Evolutionary conservation across 148 eudicot genomes (phyloP).

Genomic region (Dysphania ambrosioides): DNA sequence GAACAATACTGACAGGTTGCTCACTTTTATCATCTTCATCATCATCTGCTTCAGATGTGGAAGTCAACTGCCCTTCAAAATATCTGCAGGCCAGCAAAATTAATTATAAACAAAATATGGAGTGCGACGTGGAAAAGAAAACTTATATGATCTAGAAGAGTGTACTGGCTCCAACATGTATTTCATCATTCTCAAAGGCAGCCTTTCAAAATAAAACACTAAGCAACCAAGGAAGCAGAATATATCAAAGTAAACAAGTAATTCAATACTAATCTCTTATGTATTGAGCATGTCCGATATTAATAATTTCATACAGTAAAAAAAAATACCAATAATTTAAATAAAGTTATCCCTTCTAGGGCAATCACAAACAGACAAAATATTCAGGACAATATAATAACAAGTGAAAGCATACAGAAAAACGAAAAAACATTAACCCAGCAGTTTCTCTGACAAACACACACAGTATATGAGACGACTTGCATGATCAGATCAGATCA

Average conservation of each 20-base stretch:
- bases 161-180: neutral
- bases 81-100: constrained; percentile 46
- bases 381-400: neutral
- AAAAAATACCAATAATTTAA: no score
- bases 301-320: neutral
- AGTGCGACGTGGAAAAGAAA: neutral
- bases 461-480: neutral
- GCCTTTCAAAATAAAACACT: neutral
- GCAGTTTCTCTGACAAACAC: neutral
- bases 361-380: neutral
- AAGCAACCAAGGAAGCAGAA: neutral
- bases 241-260: neutral
- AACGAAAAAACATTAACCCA: neutral
- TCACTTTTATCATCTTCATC: constrained; percentile 42
- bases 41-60: constrained; percentile 62
- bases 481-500: neutral
- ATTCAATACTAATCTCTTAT: neutral
- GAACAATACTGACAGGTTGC: constrained; percentile 45
- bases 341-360: no score
- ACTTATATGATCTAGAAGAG: neutral
- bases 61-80: constrained; percentile 77
- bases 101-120: constrained; percentile 7
- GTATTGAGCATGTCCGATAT: neutral
- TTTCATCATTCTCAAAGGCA: neutral
- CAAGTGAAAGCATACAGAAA: neutral